These are phyloP conservation scores for Ceratobasidium sp. DNA, from an alignment of 1,284 basidiomycete genomes.

Conservation along the genomic window DNA sequence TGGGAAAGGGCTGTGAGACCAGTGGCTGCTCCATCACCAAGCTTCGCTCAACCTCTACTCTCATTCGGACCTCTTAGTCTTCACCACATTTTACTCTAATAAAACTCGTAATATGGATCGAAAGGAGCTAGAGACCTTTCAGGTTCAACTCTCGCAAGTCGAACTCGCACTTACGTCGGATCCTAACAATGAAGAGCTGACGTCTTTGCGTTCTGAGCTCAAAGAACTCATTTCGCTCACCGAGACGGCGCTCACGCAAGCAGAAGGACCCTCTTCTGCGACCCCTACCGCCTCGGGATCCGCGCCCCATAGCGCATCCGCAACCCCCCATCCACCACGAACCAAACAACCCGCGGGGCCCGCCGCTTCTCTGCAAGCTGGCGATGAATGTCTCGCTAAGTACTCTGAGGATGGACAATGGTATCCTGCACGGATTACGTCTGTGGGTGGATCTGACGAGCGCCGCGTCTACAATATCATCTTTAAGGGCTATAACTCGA, in stretches of 20 bases:
- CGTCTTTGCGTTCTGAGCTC: conserved; percentile 84
- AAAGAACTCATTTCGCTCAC: conserved; percentile 92
- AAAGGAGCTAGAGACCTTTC: conserved; percentile 88
- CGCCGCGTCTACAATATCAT: conserved; percentile 92
- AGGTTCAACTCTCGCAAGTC: conserved; percentile 90
- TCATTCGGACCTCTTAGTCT: not conserved
- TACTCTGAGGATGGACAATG: conserved; percentile 90
- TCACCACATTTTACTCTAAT: conserved; percentile 5
- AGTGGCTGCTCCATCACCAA: conserved; percentile 16
- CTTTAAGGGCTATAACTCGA: conserved; percentile 95
- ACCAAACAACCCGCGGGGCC: conserved; percentile 37
- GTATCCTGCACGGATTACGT: conserved; percentile 93
- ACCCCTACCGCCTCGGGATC: conserved; percentile 64
- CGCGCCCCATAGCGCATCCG: conserved; percentile 67
- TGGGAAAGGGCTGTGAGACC: conserved; percentile 1
- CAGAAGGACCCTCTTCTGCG: conserved; percentile 62
- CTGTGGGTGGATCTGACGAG: conserved; percentile 86
- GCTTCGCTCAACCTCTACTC: not conserved
- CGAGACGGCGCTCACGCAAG: conserved; percentile 77
- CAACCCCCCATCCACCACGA: conserved; percentile 59
- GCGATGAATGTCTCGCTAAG: conserved; percentile 93
- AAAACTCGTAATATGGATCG: conserved; percentile 33
- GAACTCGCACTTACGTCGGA: conserved; percentile 87
- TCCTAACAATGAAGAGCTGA: conserved; percentile 81
- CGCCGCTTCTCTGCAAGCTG: conserved; percentile 65